Base-by-base conservation (phyloP, 805 yeast species). In the Cyberlindnera samutprakarnensis region DNA sequence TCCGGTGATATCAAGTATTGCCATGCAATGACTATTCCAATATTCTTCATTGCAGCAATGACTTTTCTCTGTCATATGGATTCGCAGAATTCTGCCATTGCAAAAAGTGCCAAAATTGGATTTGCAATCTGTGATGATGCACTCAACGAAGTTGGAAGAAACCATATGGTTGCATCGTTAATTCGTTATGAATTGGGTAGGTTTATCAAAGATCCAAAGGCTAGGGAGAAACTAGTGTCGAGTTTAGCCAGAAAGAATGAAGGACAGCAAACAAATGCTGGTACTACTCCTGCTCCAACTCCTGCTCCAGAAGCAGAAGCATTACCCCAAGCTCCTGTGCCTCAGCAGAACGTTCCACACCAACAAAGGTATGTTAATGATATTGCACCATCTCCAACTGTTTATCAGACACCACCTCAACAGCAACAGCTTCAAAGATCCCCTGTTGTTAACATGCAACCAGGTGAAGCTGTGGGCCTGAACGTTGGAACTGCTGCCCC, bases 1-100 rank as follows among this genome's bases (percentile, higher is more conserved):
- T 62, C 66, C 25, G 64, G 66, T 33, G 72, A 72, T 42, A 50
- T 77, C 33, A 57, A 55, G 33, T 66, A 62, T 41, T 67, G 73
- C 37, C 79, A 84, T 10, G 72, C 77, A n/a, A 61, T 69, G 53
- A 67, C 65, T 44, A 76, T 72, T 20, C 76, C 74, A 47, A 69
- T 69, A 23, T 59, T 69, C 31, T 78, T 75, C 50, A 68, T 77
- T 20, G 84, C 92, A 2, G 63, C 78, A 41, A 63, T 77, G 40
- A 77, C 81, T 69, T 70, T 82, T 54, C 64, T 79, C n/a, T 78
- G 78, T 50, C 90, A 82, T 56, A 67, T 75, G 31, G 66, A 62
- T 33, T 58, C 69, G 5, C 44, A 47, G 12, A 54, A 57, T 23
- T 42, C 51, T 14, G 43, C 45, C 5, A 66, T 62, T 31, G 54